These are phyloP conservation scores for Tulasnella calospora DNA, from an alignment of 768 basidiomycete species.

Conservation along the genomic window DNA sequence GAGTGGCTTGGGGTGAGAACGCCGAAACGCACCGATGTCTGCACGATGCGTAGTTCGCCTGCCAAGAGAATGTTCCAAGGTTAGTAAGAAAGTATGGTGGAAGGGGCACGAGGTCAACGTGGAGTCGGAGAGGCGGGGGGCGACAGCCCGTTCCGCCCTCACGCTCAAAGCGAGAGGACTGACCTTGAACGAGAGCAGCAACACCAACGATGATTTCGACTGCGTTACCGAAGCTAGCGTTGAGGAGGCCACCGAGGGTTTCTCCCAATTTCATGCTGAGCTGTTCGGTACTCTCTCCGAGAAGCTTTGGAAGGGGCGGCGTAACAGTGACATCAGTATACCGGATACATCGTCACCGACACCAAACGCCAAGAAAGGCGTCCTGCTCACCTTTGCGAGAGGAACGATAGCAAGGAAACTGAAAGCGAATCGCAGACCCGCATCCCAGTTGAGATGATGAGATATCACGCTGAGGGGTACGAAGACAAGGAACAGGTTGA, in stretches of 20 bases:
- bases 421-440: slow-evolving; percentile 64
- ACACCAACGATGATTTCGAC: slow-evolving; percentile 88
- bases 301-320: slow-evolving; percentile 44
- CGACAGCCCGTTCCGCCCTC: background rate
- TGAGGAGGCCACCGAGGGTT: slow-evolving; percentile 79
- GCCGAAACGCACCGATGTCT: slow-evolving; percentile 63
- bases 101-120: slow-evolving; percentile 3
- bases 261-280: slow-evolving; percentile 73
- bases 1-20: background rate
- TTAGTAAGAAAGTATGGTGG: background rate
- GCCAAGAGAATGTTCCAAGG: slow-evolving; percentile 12
- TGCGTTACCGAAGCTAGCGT: slow-evolving; percentile 54
- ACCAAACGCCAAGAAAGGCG: background rate
- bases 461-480: slow-evolving; percentile 67
- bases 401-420: slow-evolving; percentile 82
- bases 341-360: slow-evolving; percentile 27
- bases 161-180: slow-evolving; percentile 21
- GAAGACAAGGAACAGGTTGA: slow-evolving; percentile 74
- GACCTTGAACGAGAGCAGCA: slow-evolving; percentile 75
- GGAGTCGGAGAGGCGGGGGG: background rate
- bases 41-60: slow-evolving; percentile 83
- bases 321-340: slow-evolving; percentile 16
- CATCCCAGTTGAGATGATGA: slow-evolving; percentile 68
- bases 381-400: slow-evolving; percentile 61
- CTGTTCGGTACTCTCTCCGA: slow-evolving; percentile 79